Conservation (phyloP, 805 yeast genomes). For the Suhomyces sp. region DNA sequence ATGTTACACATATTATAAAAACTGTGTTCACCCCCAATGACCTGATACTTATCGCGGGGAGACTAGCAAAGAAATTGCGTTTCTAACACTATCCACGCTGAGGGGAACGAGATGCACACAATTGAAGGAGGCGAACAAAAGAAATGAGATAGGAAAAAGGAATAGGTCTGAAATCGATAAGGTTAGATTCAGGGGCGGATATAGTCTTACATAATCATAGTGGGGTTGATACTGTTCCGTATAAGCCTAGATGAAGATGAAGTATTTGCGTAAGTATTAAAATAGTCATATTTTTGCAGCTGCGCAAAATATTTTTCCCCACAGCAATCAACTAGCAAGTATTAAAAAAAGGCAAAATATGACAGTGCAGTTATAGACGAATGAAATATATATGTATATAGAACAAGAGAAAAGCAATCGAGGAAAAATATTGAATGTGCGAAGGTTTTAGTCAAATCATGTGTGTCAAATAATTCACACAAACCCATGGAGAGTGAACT, state of each 20-base stretch:
- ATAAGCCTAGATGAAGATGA: neutral
- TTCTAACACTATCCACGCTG: neutral
- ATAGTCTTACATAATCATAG: neutral
- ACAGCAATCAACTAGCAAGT: neutral
- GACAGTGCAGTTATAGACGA: neutral
- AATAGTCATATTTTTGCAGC: neutral
- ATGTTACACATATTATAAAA: neutral
- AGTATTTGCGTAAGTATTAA: neutral
- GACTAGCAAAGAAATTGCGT: neutral
- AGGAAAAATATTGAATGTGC: neutral
- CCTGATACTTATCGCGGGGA: neutral
- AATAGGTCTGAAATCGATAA: neutral
- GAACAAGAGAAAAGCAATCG: neutral
- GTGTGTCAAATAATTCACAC: neutral
- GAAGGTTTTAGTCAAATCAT: neutral
- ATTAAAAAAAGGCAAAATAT: slow-evolving; percentile 1
- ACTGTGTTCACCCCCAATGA: neutral
- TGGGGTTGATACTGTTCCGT: neutral
- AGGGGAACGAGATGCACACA: neutral
- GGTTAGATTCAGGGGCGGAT: neutral
- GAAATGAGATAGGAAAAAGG: neutral
- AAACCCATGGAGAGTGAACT: neutral
- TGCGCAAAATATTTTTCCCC: neutral
- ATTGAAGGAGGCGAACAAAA: neutral
- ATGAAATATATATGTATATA: neutral